phyloP scores from a whole-genome alignment of 495 filamentous ascomycete genomes.

The Aspergillus steynii region DNA sequence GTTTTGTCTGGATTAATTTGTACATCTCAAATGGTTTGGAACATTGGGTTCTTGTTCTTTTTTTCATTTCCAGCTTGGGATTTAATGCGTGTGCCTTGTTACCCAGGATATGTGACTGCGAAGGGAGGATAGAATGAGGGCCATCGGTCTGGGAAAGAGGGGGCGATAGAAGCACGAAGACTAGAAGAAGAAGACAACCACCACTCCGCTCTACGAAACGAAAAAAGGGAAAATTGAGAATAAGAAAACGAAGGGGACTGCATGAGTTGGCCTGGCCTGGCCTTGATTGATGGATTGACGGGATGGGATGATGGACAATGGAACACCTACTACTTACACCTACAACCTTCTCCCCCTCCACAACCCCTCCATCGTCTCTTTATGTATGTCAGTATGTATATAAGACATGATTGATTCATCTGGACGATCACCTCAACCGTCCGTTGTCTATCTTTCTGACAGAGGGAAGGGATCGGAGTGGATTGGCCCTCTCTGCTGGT shows the following conservation, averaged over 20 bases:
- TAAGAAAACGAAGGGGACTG: neutral
- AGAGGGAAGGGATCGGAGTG: neutral
- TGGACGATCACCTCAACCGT: neutral
- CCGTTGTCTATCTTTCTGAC: neutral
- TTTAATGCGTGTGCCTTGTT: neutral
- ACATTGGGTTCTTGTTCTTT: neutral
- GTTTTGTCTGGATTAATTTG: slow-evolving; percentile 10
- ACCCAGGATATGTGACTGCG: neutral
- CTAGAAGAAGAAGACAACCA: neutral
- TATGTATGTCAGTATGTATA: neutral
- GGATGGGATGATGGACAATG: neutral
- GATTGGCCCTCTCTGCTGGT: neutral
- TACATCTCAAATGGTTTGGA: slow-evolving; percentile 7
- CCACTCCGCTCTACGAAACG: neutral
- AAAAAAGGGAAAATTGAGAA: neutral
- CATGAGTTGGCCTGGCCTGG: neutral
- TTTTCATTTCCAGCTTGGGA: slow-evolving; percentile 2
- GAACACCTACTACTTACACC: neutral
- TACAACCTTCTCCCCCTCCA: neutral
- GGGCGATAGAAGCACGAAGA: neutral
- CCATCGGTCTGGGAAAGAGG: neutral
- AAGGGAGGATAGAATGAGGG: neutral
- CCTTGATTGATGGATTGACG: neutral
- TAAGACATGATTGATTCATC: neutral
- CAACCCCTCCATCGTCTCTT: neutral